Evolutionary conservation across 768 basidiomycete species (phyloP).

Genomic region (Rhodotorula babjevae): DNA sequence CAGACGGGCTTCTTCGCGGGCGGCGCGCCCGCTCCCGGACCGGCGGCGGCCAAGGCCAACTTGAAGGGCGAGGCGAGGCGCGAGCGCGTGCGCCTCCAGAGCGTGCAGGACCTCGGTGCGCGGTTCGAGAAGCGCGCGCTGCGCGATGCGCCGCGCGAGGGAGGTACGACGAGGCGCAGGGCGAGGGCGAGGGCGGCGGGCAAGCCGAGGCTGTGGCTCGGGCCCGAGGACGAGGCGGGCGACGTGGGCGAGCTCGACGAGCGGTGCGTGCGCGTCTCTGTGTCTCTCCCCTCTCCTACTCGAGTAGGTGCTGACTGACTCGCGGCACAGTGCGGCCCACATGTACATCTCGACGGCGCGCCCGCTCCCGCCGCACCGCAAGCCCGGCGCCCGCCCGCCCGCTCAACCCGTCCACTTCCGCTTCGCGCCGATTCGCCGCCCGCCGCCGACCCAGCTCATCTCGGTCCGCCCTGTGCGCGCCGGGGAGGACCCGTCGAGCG

Average conservation of each 20-base stretch:
- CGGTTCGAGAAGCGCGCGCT: neutral
- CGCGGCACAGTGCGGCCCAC: neutral
- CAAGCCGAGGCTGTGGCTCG: neutral
- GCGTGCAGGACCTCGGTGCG: neutral
- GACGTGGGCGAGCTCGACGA: neutral
- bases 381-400: neutral
- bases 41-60: no score
- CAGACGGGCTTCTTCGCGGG: neutral
- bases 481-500: no score
- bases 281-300: no score
- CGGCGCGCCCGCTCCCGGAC: neutral
- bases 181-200: no score
- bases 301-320: no score
- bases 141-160: neutral
- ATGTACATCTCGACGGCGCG: no score
- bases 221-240: neutral
- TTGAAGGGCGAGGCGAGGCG: no score
- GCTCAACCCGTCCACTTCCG: neutral
- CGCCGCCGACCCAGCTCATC: neutral
- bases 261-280: neutral
- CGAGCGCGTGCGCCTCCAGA: neutral
- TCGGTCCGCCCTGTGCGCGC: neutral
- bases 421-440: neutral
- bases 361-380: neutral
- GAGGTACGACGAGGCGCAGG: no score